A percentile compares a stretch with the other conserved stretches of the same genome.
Evolutionary conservation across 345 rosid species (phyloP).

Genomic region (Gossypium sturtianum): DNA sequence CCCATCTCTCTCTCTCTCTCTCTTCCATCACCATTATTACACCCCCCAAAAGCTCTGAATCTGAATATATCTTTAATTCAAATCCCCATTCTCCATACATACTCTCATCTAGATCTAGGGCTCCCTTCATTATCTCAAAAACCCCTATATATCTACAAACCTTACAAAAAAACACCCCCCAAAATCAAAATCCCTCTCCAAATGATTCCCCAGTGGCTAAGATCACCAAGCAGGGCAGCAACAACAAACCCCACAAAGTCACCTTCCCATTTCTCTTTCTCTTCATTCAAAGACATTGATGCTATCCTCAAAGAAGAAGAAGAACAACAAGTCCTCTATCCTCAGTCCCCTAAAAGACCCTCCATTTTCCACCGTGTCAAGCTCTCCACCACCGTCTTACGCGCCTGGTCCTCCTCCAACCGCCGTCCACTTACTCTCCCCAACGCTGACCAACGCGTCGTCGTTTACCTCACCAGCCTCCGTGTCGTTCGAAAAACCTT

Average conservation of each 20-base stretch:
- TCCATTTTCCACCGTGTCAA: conserved; percentile 40
- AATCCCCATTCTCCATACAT: no score
- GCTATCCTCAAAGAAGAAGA: conserved; percentile 29
- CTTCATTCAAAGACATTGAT: conserved; percentile 54
- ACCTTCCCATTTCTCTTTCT: conserved; percentile 31
- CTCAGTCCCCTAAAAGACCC: conserved; percentile 26
- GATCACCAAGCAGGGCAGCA: neutral
- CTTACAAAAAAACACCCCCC: no score
- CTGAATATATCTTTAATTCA: no score
- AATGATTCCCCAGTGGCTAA: no score
- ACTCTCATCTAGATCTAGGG: no score
- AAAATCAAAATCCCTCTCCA: no score
- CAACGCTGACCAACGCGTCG: conserved; percentile 33
- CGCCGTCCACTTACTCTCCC: conserved; percentile 2
- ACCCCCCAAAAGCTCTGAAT: no score
- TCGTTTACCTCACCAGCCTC: conserved; percentile 76
- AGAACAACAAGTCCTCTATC: neutral
- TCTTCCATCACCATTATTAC: no score
- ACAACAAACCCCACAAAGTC: conserved; percentile 4
- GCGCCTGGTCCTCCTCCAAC: conserved; percentile 14
- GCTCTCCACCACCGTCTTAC: conserved; percentile 21
- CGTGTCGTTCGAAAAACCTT: conserved; percentile 64
- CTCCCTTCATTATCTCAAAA: no score
- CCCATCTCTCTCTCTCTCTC: no score
- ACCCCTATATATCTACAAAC: no score